Evolutionary conservation across 495 filamentous ascomycete species (phyloP).

Genomic region (Trypethelium eluteriae): DNA sequence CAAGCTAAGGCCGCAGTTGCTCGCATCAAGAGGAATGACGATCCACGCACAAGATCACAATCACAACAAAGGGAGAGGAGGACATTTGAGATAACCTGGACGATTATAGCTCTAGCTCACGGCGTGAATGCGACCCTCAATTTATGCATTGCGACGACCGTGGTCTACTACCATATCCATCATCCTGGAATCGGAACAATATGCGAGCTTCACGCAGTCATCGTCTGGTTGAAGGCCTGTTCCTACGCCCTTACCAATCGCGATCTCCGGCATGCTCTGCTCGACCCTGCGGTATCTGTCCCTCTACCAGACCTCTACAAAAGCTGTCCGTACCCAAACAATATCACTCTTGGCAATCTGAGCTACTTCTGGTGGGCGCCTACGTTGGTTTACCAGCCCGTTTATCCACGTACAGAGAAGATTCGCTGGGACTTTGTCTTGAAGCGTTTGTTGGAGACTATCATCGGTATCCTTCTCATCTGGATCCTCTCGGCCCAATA

Average conservation of each 20-base stretch:
- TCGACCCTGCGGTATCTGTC: conserved; percentile 53
- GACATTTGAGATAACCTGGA: conserved; percentile 66
- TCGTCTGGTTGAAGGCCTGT: conserved; percentile 90
- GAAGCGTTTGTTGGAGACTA: conserved; percentile 70
- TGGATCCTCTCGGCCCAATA: conserved; percentile 93
- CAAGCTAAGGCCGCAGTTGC: conserved; percentile 62
- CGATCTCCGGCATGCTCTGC: conserved; percentile 80
- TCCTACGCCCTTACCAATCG: conserved; percentile 96
- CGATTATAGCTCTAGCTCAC: conserved; percentile 65
- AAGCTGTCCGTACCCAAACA: conserved; percentile 78
- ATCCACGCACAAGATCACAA: conserved; percentile 47
- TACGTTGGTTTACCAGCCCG: conserved; percentile 92
- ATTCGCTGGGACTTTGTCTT: conserved; percentile 81
- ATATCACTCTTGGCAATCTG: conserved; percentile 80
- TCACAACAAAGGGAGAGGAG: conserved; percentile 36
- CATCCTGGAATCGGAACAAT: conserved; percentile 90
- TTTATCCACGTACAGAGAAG: conserved; percentile 71
- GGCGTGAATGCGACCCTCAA: conserved; percentile 75
- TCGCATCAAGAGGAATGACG: conserved; percentile 47
- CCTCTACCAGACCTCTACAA: conserved; percentile 71
- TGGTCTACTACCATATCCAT: conserved; percentile 82
- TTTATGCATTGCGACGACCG: conserved; percentile 67
- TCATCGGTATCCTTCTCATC: conserved; percentile 71
- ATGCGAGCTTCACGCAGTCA: conserved; percentile 83
- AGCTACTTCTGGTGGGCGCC: conserved; percentile 96